Percentiles rank a stretch among this genome's conserved stretches.
Evolutionary conservation across 805 yeast genomes (phyloP).

Genomic region (Yarrowia bubula): DNA sequence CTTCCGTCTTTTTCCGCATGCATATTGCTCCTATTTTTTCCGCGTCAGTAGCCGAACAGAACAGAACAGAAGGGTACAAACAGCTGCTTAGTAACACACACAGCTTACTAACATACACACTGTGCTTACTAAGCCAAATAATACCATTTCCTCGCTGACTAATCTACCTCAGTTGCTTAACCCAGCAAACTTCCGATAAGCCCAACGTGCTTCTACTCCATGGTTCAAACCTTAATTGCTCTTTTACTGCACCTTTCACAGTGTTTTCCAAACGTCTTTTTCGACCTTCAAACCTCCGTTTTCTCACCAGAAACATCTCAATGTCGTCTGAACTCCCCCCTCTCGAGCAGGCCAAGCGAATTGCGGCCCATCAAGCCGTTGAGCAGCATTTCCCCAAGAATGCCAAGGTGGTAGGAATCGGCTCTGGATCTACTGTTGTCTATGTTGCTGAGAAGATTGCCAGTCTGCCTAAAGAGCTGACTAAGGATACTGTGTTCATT

Average conservation of each 20-base stretch:
- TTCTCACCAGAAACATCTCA: too few relatives aligned
- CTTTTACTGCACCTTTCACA: background rate
- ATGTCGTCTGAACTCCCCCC: slow-evolving; percentile 18
- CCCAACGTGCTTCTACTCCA: too few relatives aligned
- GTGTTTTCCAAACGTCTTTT: background rate
- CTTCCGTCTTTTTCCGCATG: background rate
- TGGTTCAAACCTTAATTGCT: too few relatives aligned
- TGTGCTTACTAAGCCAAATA: too few relatives aligned
- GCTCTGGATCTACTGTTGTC: slow-evolving; percentile 97
- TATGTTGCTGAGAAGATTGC: slow-evolving; percentile 94
- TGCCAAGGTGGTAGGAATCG: slow-evolving; percentile 83
- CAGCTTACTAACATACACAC: too few relatives aligned
- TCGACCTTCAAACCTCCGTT: background rate
- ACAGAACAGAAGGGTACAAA: too few relatives aligned
- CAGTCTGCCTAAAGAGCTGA: slow-evolving; percentile 48
- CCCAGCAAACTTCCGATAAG: too few relatives aligned
- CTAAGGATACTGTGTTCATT: slow-evolving; percentile 65
- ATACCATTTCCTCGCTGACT: too few relatives aligned
- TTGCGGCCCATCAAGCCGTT: slow-evolving; percentile 89
- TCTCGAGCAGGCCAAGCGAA: slow-evolving; percentile 81
- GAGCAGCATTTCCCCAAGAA: slow-evolving; percentile 72
- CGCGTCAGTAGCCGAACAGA: background rate
- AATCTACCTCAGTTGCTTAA: too few relatives aligned
- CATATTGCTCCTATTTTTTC: slow-evolving; percentile 10
- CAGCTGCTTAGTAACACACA: too few relatives aligned